phyloP scores from a whole-genome alignment of 176 grass and related monocot genomes.

The Miscanthus lutarioriparius region DNA sequence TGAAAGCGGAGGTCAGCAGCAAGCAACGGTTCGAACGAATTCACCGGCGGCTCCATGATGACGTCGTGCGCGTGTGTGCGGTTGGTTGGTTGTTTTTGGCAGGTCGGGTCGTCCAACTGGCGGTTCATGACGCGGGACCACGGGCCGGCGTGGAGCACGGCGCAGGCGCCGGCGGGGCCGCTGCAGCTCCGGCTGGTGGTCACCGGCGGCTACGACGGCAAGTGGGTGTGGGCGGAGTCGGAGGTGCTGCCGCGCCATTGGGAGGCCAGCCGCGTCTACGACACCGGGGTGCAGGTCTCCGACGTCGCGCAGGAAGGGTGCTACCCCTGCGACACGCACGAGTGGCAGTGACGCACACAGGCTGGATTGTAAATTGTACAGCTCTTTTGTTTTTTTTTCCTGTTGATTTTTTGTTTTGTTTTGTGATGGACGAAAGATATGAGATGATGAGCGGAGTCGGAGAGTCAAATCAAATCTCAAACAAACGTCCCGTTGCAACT shows the following conservation, averaged over 20 bases:
- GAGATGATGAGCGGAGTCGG: not conserved
- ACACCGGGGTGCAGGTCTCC: constrained; percentile 60
- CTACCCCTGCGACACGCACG: constrained; percentile 43
- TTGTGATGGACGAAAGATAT: not conserved
- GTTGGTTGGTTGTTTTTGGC: not conserved
- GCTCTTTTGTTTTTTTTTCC: not conserved
- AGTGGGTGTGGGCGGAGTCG: constrained; percentile 70
- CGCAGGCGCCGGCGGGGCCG: constrained; percentile 53
- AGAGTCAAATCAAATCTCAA: not conserved
- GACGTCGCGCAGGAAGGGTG: constrained; percentile 79
- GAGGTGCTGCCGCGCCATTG: constrained; percentile 67
- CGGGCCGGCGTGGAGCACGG: constrained; percentile 76
- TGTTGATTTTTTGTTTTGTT: too few relatives aligned
- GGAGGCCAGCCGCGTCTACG: constrained; percentile 48
- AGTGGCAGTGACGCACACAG: constrained; percentile 49
- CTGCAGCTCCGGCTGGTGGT: constrained; percentile 73
- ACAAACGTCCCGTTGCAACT: constrained; percentile 27
- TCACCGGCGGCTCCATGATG: not conserved
- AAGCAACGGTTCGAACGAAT: not conserved
- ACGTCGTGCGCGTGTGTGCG: not conserved
- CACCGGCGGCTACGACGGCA: constrained; percentile 71
- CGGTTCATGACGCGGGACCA: constrained; percentile 50
- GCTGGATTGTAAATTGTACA: constrained; percentile 26
- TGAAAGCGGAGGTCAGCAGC: not conserved
- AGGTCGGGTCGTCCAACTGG: constrained; percentile 66